Conservation (phyloP, 2,329 filamentous ascomycete genomes). For the Xylaria sp. region DNA sequence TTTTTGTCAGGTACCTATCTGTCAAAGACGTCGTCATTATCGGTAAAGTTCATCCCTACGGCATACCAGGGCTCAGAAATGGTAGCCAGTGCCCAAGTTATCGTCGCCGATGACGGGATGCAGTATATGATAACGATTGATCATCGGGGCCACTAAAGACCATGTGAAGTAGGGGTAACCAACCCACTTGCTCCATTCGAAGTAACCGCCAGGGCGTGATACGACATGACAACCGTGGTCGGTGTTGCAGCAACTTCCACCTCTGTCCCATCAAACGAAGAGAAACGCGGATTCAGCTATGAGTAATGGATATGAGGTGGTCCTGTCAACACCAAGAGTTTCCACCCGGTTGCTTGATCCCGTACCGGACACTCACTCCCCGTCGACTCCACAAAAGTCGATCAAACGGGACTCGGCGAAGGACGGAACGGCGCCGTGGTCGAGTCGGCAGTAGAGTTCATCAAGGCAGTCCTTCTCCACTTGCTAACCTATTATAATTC, state of each 20-base stretch:
- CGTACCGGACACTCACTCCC: conserved; percentile 37
- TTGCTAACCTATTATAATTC: conserved; percentile 9
- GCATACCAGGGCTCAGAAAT: background rate
- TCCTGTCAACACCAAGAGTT: background rate
- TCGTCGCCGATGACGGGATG: conserved; percentile 24
- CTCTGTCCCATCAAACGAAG: background rate
- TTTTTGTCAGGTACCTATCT: background rate
- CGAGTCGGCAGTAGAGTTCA: conserved; percentile 31
- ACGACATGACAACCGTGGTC: background rate
- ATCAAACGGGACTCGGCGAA: conserved; percentile 33
- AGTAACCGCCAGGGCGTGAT: background rate
- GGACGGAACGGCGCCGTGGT: conserved; percentile 41
- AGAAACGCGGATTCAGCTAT: background rate
- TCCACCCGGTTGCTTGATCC: conserved; percentile 32
- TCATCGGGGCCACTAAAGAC: background rate
- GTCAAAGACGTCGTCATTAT: background rate
- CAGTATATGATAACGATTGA: conserved; percentile 2
- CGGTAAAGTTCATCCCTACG: background rate
- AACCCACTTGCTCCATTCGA: conserved; percentile 19
- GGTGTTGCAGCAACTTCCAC: background rate
- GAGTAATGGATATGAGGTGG: background rate
- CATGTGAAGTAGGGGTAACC: conserved; percentile 6
- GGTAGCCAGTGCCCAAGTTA: background rate
- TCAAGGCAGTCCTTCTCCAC: conserved; percentile 24
- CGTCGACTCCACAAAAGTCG: conserved; percentile 36